Evolutionary conservation across 495 filamentous ascomycete species (phyloP).

Genomic region (Cairneyella variabilis): DNA sequence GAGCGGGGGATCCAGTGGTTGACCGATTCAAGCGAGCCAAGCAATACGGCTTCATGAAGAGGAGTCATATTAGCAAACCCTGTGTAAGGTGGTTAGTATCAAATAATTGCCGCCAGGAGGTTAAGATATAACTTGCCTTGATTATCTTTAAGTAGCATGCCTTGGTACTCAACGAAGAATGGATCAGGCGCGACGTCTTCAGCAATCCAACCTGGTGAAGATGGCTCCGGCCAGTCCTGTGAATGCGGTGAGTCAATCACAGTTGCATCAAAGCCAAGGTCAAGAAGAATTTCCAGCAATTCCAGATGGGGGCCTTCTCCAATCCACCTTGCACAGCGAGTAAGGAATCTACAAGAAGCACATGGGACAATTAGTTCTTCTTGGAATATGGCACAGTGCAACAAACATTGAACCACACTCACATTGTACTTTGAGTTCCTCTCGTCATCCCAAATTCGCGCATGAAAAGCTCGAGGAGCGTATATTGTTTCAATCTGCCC

Average conservation of each 20-base stretch:
- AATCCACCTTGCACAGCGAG: constrained; percentile 8
- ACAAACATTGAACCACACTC: constrained; percentile 1
- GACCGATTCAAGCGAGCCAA: constrained; percentile 6
- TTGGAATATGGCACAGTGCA: background rate
- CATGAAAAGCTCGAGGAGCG: constrained; percentile 13
- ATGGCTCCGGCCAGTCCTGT: constrained; percentile 10
- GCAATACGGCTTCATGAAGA: constrained; percentile 13
- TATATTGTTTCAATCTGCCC: constrained; percentile 1
- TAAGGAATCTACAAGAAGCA: constrained; percentile 10
- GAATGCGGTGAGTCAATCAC: constrained; percentile 1
- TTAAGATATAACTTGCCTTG: constrained; percentile 8
- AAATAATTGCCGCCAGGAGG: background rate
- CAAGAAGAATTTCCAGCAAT: constrained; percentile 9
- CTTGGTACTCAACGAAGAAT: constrained; percentile 11
- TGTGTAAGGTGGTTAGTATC: background rate
- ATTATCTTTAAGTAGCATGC: constrained; percentile 5
- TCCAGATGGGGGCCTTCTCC: constrained; percentile 12
- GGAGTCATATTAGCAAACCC: constrained; percentile 8
- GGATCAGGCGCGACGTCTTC: constrained; percentile 1
- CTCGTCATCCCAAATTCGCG: constrained; percentile 6
- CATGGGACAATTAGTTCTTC: background rate
- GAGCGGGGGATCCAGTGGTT: constrained; percentile 1
- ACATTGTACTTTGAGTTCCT: constrained; percentile 4
- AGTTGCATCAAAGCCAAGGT: constrained; percentile 9
- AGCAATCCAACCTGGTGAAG: constrained; percentile 3